phyloP scores from a whole-genome alignment of 805 yeast species.

The Yamadazyma ubonensis region DNA sequence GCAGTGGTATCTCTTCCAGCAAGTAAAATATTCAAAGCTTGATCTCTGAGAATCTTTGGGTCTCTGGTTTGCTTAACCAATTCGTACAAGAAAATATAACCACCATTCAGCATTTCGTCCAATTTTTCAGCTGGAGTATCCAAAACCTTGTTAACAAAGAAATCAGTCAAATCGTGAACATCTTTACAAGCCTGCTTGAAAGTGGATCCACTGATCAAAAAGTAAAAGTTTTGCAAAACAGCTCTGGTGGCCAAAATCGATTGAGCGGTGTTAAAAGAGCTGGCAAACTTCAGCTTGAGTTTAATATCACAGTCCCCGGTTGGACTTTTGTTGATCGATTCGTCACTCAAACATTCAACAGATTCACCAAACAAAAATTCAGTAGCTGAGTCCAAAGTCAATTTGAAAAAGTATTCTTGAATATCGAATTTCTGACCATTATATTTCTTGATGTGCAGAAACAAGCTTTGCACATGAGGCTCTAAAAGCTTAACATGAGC shows the following conservation, averaged over 20 bases:
- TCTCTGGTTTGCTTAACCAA: conserved; percentile 38
- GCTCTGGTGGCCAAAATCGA: conserved; percentile 29
- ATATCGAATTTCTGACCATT: conserved; percentile 33
- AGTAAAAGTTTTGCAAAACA: conserved; percentile 24
- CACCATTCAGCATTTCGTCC: conserved; percentile 24
- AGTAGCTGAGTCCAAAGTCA: conserved; percentile 42
- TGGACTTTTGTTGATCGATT: conserved; percentile 13
- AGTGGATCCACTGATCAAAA: conserved; percentile 21
- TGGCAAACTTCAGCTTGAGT: conserved; percentile 35
- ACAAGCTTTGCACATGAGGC: conserved; percentile 38
- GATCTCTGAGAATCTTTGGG: conserved; percentile 36
- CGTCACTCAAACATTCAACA: conserved; percentile 32
- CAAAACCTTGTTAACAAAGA: conserved; percentile 32
- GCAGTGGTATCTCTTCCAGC: conserved; percentile 47
- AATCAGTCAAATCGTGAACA: conserved; percentile 29
- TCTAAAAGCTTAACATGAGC: conserved; percentile 40
- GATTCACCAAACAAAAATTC: conserved; percentile 44
- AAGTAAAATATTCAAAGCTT: conserved; percentile 38
- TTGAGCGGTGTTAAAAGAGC: conserved; percentile 36
- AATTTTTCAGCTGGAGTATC: conserved; percentile 24
- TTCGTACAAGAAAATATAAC: conserved; percentile 39
- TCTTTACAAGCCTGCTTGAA: conserved; percentile 23
- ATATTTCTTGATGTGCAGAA: conserved; percentile 27
- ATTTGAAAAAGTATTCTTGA: conserved; percentile 38
- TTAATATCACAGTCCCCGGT: conserved; percentile 22